Evolutionary conservation across 2,329 filamentous ascomycete species (phyloP).

Genomic region (Diaporthe citrichinensis): DNA sequence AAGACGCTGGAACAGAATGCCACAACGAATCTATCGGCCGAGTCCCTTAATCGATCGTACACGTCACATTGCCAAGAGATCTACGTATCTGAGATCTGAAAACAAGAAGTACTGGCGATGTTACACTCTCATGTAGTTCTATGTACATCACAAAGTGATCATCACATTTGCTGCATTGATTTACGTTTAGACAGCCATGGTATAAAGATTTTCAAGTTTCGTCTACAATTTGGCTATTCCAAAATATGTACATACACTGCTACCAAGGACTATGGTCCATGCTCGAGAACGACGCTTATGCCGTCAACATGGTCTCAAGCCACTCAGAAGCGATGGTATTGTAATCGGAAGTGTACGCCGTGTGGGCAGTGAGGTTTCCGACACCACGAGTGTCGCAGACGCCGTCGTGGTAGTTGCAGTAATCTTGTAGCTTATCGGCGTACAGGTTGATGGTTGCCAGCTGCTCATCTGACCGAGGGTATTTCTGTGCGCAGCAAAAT

Average conservation of each 20-base stretch:
- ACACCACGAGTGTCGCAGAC: not conserved
- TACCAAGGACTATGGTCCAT: not conserved
- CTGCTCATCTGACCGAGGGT: constrained; percentile 7
- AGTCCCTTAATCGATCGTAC: too few species aligned
- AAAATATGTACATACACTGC: not conserved
- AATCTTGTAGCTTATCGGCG: constrained; percentile 1
- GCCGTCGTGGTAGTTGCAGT: constrained; percentile 27
- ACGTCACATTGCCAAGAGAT: too few species aligned
- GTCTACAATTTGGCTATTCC: not conserved
- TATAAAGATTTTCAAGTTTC: not conserved
- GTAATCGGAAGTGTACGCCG: constrained; percentile 5
- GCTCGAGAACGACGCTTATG: not conserved
- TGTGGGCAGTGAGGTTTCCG: constrained; percentile 12
- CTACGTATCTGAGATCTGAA: too few species aligned
- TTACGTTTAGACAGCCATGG: not conserved
- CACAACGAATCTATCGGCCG: too few species aligned
- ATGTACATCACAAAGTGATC: too few species aligned
- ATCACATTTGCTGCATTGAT: too few species aligned
- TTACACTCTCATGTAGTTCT: too few species aligned
- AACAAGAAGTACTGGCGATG: too few species aligned
- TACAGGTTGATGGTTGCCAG: constrained; percentile 1
- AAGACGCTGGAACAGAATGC: too few species aligned
- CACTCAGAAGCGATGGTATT: constrained; percentile 9
- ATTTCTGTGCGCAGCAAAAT: not conserved
- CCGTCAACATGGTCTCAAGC: not conserved